Conservation (phyloP, 1,284 basidiomycete species). For the Ustilago cynodontis region DNA sequence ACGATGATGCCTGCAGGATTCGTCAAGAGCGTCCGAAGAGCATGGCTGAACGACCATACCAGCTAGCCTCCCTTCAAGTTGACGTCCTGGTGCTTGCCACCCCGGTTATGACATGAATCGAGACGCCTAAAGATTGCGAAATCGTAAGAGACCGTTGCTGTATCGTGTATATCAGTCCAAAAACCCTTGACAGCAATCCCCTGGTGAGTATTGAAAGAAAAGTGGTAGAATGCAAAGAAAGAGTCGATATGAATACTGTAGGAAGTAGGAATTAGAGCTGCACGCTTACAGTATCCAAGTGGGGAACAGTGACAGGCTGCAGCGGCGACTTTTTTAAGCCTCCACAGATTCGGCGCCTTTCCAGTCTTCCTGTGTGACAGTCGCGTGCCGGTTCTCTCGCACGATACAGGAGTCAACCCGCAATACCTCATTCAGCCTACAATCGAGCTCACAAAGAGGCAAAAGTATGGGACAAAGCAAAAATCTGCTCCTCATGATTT, state of each 20-base stretch:
- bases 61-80: neutral
- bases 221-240: neutral
- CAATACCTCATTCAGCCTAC: neutral
- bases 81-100: neutral
- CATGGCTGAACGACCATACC: neutral
- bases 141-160: neutral
- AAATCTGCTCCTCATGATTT: constrained; percentile 18
- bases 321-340: constrained; percentile 26
- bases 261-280: neutral
- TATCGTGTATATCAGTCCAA: neutral
- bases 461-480: constrained; percentile 15
- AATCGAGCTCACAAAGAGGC: neutral
- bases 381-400: constrained; percentile 4
- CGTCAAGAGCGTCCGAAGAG: neutral
- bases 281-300: constrained; percentile 32
- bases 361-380: neutral
- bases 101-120: neutral
- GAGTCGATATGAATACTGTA: too few species aligned
- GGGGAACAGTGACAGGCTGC: neutral
- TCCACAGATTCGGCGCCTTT: constrained; percentile 22
- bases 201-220: neutral
- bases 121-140: neutral
- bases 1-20: too few species aligned
- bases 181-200: neutral
- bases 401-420: constrained; percentile 2